phyloP scores from a whole-genome alignment of 2,329 filamentous ascomycete genomes.

The Clarireedia homoeocarpa region DNA sequence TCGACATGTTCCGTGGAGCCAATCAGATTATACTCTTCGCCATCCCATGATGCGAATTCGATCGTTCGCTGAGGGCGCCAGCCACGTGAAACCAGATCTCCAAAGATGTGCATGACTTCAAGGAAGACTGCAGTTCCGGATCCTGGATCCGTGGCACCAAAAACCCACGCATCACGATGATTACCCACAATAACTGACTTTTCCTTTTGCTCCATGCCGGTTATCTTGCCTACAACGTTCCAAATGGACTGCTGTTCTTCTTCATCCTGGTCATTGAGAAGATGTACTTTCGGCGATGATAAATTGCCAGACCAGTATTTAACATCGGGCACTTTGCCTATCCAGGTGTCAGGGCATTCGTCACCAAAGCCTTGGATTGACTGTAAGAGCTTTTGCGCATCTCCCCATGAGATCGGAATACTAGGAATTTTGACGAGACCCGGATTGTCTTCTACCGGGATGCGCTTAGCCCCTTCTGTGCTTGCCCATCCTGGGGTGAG shows the following conservation, averaged over 20 bases:
- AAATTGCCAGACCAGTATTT: slow-evolving; percentile 81
- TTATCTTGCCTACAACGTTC: slow-evolving; percentile 81
- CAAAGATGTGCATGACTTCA: slow-evolving; percentile 79
- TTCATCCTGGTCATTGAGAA: slow-evolving; percentile 85
- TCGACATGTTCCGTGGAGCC: slow-evolving; percentile 95
- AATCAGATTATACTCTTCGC: slow-evolving; percentile 83
- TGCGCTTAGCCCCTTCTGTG: slow-evolving; percentile 54
- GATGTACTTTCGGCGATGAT: slow-evolving; percentile 66
- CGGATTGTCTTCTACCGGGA: slow-evolving; percentile 60
- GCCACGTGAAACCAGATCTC: slow-evolving; percentile 64
- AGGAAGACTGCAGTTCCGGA: slow-evolving; percentile 87
- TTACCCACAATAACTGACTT: slow-evolving; percentile 88
- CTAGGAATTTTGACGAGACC: slow-evolving; percentile 81
- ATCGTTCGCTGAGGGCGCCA: slow-evolving; percentile 94
- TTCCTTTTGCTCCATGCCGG: slow-evolving; percentile 72
- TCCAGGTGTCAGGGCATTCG: slow-evolving; percentile 62
- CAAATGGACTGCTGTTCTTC: slow-evolving; percentile 76
- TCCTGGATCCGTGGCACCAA: slow-evolving; percentile 78
- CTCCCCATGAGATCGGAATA: slow-evolving; percentile 80
- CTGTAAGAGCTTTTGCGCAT: slow-evolving; percentile 73
- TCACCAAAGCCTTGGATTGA: slow-evolving; percentile 68
- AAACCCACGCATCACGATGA: slow-evolving; percentile 87
- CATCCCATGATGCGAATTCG: slow-evolving; percentile 96
- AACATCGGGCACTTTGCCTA: slow-evolving; percentile 67
- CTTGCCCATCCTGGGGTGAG: slow-evolving; percentile 83